Base-by-base conservation (phyloP, 1,284 basidiomycete genomes). In the Lentinula novae-zelandiae region DNA sequence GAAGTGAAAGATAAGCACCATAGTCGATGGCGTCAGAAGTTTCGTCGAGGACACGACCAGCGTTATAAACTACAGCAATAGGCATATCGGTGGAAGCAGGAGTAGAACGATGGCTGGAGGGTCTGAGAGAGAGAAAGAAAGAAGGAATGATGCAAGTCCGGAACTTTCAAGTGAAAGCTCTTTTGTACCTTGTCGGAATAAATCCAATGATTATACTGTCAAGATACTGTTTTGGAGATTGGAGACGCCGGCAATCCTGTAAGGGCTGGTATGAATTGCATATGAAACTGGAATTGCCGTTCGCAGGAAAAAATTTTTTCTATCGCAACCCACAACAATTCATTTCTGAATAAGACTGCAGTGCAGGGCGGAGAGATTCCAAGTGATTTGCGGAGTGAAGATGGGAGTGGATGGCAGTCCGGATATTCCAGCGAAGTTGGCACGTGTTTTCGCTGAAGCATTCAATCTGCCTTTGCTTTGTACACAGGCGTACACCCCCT, bases 21-120 rank as follows among this genome's bases (percentile, higher is more conserved):
- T 86, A 77, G 74, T 93, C 91, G 54, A 93, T 78, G 50, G 85
- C 83, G 69, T 93, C 91, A 13, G 87, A 91, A 48, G 86, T 78
- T n/a, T 68, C 72, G 66, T 92, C 90, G 64, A 92, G 79, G 62
- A 79, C 67, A 12, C 60, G 57, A 50, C 53, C 53, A 20, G 55
- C 39, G 48, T 60, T 50, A 36, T 34, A 27, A 20, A 49, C 33
- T 46, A 58, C 42, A 31, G 52, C 10, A 52, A 22, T 34, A 20
- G 44, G 50, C 50, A 57, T 46, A 22, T 22, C 20, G 22, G 31
- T 20, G 12, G 20, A 46, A 20, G 17, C n/a, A 27, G 20, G 7
- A 46, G 44, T 22, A 9, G 44, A 27, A 27, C n/a, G 44, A 53
- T 9, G n/a, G 17, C 13, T 5, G 15, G 27, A 38, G n/a, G 17